A percentile compares a stretch with the other conserved stretches of the same genome.
Conservation (phyloP, 371 early-diverging fungal genomes). For the Lichtheimia corymbifera region DNA sequence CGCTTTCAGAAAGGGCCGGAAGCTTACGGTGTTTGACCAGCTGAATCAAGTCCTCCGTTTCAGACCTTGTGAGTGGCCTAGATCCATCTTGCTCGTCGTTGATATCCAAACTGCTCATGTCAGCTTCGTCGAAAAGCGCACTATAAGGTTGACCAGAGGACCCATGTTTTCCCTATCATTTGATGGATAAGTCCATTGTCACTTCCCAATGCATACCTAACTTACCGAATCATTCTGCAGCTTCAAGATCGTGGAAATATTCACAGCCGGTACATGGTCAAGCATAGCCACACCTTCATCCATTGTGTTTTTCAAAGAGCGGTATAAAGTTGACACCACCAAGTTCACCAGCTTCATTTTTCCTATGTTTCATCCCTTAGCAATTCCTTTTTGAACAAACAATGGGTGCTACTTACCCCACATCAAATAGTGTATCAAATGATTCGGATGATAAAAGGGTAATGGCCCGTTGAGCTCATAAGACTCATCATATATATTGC, state of each 20-base stretch:
- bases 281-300: slow-evolving; percentile 46
- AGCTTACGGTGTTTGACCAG: slow-evolving; percentile 44
- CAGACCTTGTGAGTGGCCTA: slow-evolving; percentile 37
- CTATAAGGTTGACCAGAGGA: slow-evolving; percentile 18
- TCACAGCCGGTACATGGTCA: slow-evolving; percentile 49
- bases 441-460: slow-evolving; percentile 79
- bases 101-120: background rate
- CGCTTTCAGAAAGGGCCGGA: slow-evolving; percentile 44
- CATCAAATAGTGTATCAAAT: slow-evolving; percentile 72
- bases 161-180: slow-evolving; percentile 4
- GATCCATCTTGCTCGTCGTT: slow-evolving; percentile 23
- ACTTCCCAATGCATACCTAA: background rate
- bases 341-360: slow-evolving; percentile 70
- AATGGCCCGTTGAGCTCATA: slow-evolving; percentile 62
- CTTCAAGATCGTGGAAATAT: slow-evolving; percentile 51
- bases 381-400: background rate
- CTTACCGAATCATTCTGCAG: slow-evolving; percentile 43
- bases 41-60: slow-evolving; percentile 32
- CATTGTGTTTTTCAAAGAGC: slow-evolving; percentile 48
- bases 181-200: background rate
- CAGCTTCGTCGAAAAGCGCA: slow-evolving; percentile 33
- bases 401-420: slow-evolving; percentile 59
- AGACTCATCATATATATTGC: slow-evolving; percentile 58
- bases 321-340: slow-evolving; percentile 52
- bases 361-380: slow-evolving; percentile 31